Conservation (phyloP, 2,329 filamentous ascomycete genomes). For the Colletotrichum somersetense region DNA sequence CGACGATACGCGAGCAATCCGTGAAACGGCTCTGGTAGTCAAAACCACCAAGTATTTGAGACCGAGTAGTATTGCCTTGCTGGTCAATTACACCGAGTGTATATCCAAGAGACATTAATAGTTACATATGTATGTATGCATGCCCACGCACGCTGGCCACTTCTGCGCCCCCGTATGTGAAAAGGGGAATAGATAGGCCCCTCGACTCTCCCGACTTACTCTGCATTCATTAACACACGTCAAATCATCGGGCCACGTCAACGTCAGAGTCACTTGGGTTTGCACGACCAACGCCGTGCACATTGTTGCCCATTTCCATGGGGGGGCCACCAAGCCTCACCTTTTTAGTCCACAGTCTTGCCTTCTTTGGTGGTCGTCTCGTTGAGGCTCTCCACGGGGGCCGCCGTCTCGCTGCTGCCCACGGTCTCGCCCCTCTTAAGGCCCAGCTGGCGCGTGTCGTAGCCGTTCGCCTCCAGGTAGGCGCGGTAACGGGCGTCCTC, state of each 20-base stretch:
- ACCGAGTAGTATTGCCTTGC: not conserved
- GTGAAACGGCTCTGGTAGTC: too few species aligned
- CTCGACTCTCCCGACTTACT: not conserved
- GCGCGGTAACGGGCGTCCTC: slow-evolving; percentile 83
- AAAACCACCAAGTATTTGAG: too few species aligned
- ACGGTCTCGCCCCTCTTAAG: slow-evolving; percentile 52
- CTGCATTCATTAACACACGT: not conserved
- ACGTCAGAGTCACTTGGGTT: too few species aligned
- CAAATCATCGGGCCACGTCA: too few species aligned
- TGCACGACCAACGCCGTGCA: too few species aligned
- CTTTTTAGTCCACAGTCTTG: slow-evolving; percentile 9
- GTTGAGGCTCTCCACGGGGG: not conserved
- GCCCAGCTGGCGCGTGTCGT: slow-evolving; percentile 73
- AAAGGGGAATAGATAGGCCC: not conserved
- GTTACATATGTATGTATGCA: not conserved
- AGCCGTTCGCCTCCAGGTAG: slow-evolving; percentile 81
- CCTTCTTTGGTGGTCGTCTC: slow-evolving; percentile 6
- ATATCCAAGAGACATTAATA: not conserved
- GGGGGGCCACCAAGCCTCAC: too few species aligned
- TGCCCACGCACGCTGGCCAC: not conserved
- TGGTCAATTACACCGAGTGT: too few species aligned
- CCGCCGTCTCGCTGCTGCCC: not conserved
- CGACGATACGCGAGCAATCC: too few species aligned
- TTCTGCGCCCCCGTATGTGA: too few species aligned
- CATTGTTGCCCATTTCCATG: not conserved